phyloP scores from a whole-genome alignment of 805 yeast genomes.

The Ogataea methylovora region DNA sequence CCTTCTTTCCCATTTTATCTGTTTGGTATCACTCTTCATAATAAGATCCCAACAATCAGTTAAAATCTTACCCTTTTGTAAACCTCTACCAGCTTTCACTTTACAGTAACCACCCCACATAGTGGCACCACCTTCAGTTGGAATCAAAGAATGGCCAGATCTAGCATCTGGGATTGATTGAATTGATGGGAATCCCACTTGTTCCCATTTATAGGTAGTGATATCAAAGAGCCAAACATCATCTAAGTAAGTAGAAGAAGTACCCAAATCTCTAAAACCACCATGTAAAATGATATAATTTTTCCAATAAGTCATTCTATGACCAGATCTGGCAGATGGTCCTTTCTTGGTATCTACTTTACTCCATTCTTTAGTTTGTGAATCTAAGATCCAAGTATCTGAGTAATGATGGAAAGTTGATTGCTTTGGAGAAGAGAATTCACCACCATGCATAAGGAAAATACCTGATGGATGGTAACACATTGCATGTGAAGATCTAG shows the following conservation, averaged over 20 bases:
- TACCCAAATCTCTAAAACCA: slow-evolving; percentile 87
- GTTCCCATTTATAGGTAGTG: slow-evolving; percentile 84
- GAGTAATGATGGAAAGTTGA: slow-evolving; percentile 93
- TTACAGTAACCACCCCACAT: slow-evolving; percentile 93
- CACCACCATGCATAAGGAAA: slow-evolving; percentile 88
- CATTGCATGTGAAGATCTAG: slow-evolving; percentile 91
- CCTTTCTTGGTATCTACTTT: slow-evolving; percentile 69
- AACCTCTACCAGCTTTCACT: slow-evolving; percentile 81
- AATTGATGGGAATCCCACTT: slow-evolving; percentile 77
- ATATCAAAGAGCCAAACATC: slow-evolving; percentile 94
- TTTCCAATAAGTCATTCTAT: slow-evolving; percentile 86
- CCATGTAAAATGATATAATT: slow-evolving; percentile 81
- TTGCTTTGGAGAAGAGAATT: slow-evolving; percentile 93
- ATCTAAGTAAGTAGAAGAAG: slow-evolving; percentile 71
- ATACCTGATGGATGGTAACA: slow-evolving; percentile 89
- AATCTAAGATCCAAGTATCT: slow-evolving; percentile 91
- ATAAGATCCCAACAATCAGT: slow-evolving; percentile 81
- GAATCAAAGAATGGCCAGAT: slow-evolving; percentile 85
- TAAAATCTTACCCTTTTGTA: slow-evolving; percentile 85
- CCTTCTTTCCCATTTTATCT: slow-evolving; percentile 81
- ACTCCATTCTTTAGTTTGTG: slow-evolving; percentile 81
- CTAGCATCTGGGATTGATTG: slow-evolving; percentile 84
- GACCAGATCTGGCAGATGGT: slow-evolving; percentile 89
- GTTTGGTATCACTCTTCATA: slow-evolving; percentile 77
- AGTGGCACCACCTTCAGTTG: slow-evolving; percentile 74